A percentile compares a stretch with the other conserved stretches of the same genome.
Evolutionary conservation across 2,329 filamentous ascomycete genomes (phyloP).

Genomic region (Talaromyces sp.): DNA sequence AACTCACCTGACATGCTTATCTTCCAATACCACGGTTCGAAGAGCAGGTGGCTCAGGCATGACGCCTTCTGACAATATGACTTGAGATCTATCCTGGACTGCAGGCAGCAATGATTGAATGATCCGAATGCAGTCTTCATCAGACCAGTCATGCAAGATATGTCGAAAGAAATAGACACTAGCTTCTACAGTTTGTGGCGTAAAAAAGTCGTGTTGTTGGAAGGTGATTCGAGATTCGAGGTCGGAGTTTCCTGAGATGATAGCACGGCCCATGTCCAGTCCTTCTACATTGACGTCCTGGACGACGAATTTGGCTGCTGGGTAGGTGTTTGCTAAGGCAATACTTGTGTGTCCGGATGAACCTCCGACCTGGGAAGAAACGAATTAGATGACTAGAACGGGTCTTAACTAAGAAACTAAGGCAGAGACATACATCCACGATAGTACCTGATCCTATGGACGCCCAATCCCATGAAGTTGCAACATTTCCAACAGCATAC

Average conservation of each 20-base stretch:
- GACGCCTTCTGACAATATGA: no score
- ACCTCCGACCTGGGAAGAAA: slow-evolving; percentile 13
- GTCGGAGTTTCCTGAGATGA: background rate
- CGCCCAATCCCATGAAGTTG: slow-evolving; percentile 11
- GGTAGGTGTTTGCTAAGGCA: slow-evolving; percentile 25
- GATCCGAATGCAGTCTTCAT: background rate
- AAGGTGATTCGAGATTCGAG: slow-evolving; percentile 26
- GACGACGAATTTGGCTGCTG: slow-evolving; percentile 21
- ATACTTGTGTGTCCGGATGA: slow-evolving; percentile 16
- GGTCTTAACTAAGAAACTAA: no score
- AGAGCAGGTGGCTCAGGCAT: no score
- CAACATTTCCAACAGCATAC: background rate
- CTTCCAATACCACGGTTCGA: no score
- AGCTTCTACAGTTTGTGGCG: background rate
- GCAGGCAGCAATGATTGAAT: slow-evolving; percentile 38
- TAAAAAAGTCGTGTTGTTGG: slow-evolving; percentile 53
- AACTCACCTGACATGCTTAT: no score
- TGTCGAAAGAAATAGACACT: background rate
- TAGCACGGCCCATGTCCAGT: background rate
- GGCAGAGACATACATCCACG: slow-evolving; percentile 17
- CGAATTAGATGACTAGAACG: no score
- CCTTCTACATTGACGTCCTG: slow-evolving; percentile 14
- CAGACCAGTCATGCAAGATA: background rate
- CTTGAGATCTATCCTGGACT: no score
- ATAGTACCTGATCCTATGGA: slow-evolving; percentile 6